A percentile compares a stretch with the other conserved stretches of the same genome.
Conservation (phyloP, 306 rosid genomes). For the Lotus japonicus region DNA sequence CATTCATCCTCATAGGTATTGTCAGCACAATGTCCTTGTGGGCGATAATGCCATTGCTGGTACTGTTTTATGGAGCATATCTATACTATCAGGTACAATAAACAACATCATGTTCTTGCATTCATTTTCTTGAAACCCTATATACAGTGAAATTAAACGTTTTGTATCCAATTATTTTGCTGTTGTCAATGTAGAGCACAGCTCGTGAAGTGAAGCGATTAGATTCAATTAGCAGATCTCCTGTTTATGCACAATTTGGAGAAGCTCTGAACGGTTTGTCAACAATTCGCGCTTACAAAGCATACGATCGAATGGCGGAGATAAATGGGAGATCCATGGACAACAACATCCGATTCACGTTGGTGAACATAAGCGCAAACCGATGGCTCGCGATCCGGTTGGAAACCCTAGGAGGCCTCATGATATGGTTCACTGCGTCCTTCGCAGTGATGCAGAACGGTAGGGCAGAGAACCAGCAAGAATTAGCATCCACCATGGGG, state of each 20-base stretch:
- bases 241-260: constrained; percentile 94
- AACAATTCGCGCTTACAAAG: constrained; percentile 85
- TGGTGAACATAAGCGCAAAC: constrained; percentile 56
- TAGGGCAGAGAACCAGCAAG: constrained; percentile 57
- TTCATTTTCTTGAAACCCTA: constrained; percentile 5
- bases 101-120: constrained; percentile 7
- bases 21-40: constrained; percentile 94
- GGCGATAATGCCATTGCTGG: constrained; percentile 91
- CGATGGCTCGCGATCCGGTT: constrained; percentile 80
- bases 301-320: constrained; percentile 87
- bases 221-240: constrained; percentile 90
- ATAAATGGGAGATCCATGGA: constrained; percentile 89
- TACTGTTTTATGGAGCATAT: constrained; percentile 77
- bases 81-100: constrained; percentile 74
- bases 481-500: constrained; percentile 84
- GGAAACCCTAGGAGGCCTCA: constrained; percentile 83
- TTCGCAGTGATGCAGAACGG: constrained; percentile 89
- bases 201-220: constrained; percentile 93
- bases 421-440: constrained; percentile 91
- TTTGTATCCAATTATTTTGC: not conserved
- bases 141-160: not conserved
- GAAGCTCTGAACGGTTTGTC: constrained; percentile 90
- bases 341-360: constrained; percentile 73
- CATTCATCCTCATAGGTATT: constrained; percentile 83
- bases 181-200: constrained; percentile 49